A percentile compares a stretch with the other conserved stretches of the same genome.
Evolutionary conservation across 2,329 filamentous ascomycete species (phyloP).

Genomic region (Apiospora phragmitis): DNA sequence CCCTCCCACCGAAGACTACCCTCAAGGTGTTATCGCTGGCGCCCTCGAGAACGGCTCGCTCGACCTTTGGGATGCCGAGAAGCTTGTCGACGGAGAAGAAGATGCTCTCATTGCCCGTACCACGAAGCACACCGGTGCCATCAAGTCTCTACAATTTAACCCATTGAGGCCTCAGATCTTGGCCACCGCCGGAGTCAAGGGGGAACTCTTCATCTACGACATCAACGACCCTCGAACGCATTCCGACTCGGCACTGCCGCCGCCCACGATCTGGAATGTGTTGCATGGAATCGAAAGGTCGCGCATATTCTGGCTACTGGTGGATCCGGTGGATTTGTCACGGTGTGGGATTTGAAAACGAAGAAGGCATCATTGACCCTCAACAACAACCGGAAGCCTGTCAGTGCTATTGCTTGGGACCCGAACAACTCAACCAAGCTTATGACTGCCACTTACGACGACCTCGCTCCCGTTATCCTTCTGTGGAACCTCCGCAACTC

Average conservation of each 20-base stretch:
- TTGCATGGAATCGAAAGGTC: constrained; percentile 99
- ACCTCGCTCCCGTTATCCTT: constrained; percentile 83
- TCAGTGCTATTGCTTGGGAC: constrained; percentile 96
- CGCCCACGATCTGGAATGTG: constrained; percentile 89
- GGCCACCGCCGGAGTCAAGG: constrained; percentile 89
- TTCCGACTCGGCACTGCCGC: constrained; percentile 87
- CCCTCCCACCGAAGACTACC: constrained; percentile 73
- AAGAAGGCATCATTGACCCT: constrained; percentile 96
- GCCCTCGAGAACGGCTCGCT: constrained; percentile 93
- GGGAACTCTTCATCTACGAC: constrained; percentile 95
- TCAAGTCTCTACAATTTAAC: constrained; percentile 97
- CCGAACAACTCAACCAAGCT: constrained; percentile 94
- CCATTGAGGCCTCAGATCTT: constrained; percentile 87
- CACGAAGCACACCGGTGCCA: constrained; percentile 85
- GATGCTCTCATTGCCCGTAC: constrained; percentile 86
- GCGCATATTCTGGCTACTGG: constrained; percentile 95
- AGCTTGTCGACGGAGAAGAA: constrained; percentile 56
- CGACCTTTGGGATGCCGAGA: constrained; percentile 88
- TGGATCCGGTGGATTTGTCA: constrained; percentile 90
- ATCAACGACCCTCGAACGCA: constrained; percentile 82
- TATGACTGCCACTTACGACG: constrained; percentile 86
- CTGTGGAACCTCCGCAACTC: constrained; percentile 97
- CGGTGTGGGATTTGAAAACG: constrained; percentile 96
- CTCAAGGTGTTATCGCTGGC: constrained; percentile 88
- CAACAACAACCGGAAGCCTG: constrained; percentile 91